Base-by-base conservation (phyloP, 345 rosid genomes). In the Trapa bicornis region DNA sequence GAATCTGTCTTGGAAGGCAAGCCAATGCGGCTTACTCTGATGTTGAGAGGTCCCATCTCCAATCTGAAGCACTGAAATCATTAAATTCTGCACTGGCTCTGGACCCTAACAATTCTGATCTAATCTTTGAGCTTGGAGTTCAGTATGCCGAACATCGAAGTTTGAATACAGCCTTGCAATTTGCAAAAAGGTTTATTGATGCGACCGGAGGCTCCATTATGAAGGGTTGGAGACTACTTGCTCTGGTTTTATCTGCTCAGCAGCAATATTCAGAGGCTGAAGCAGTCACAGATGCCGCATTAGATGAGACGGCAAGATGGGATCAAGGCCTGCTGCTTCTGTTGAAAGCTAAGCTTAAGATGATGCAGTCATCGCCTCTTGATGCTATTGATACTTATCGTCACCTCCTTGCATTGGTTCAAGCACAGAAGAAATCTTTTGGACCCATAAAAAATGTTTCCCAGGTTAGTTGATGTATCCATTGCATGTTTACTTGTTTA, bases 221-320 rank as follows among this genome's bases (percentile, higher is more conserved):
- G 61, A 90, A 90, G 70, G 98, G 98, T 36, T 93, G 98, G 98
- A 87, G 94, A 70, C 79, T 93, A 47, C 89, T 90, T 7, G 84
- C 88, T 33, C 83, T 88, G 66, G 86, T 89, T 76, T 77, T 93
- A 77, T 87, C 97, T 0, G 97, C 97, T 75, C 97, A 90, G 64
- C 96, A 88, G 60, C 79, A 89, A 73, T 88, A 83, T 73, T 70
- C 96, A 6, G 96, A 88, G 82, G 90, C 98, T 72, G 90, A 84
- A 74, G 90, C 84, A 60, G 97, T 93, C 47, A 88, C 79, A 6
- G 96, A 85, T 76, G 98, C 97, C 68, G 96, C 97, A 72, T 79
- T 90, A 61, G 96, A 90, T 68, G 97, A 90, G 89, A 90, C 89
- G 33, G 83, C 89, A 54, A 90, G 84, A 71, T 93, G 97, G 97